Base-by-base conservation (phyloP, 2,329 filamentous ascomycete species). In the Calonectria henricotiae region DNA sequence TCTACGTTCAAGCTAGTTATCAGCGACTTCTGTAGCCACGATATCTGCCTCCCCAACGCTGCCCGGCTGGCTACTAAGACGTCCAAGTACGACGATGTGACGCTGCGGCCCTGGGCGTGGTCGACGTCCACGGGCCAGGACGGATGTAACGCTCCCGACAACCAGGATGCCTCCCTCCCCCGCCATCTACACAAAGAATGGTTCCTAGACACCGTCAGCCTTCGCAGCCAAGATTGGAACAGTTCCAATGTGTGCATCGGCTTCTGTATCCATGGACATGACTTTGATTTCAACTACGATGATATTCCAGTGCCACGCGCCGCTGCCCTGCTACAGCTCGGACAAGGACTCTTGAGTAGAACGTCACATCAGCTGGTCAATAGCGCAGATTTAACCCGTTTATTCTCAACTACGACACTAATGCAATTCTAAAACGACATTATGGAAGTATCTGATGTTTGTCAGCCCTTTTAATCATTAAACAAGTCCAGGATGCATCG, bases 231-330 rank as follows among this genome's bases (percentile, higher is more conserved):
- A 43, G 1, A 49, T 4, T 61, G 69, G 62, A 69, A 66, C 30
- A 63, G 62, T 27, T 63, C 67, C 13, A 71, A 69, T 27, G 46
- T 62, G 17, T 67, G 62, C 25, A 58, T 63, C 5, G 47, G 60
- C 49, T 62, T 63, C 39, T 66, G 60, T 23, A 61, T 66, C 30
- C 60, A 66, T 39, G 62, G 62, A 46, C 27, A 68, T 37, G 51
- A 47, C 5, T 47, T 27, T 9, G 68, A 64, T 12, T 70, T 60
- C 37, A 44, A 47, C 20, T 64, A 64, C 17, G 58, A 68, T 23
- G 60, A 41, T 20, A 46, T 62, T 1, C 25, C 61, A 5, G 68
- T 9, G 68, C 2, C 35, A 17, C 6, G 20, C 60, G 11, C 68
- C 65, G 49, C 8, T 70, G 25, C 58, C 60, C 8, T 70, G 64